Evolutionary conservation across 2,329 filamentous ascomycete genomes (phyloP).

Genomic region (Xylaria sp.): DNA sequence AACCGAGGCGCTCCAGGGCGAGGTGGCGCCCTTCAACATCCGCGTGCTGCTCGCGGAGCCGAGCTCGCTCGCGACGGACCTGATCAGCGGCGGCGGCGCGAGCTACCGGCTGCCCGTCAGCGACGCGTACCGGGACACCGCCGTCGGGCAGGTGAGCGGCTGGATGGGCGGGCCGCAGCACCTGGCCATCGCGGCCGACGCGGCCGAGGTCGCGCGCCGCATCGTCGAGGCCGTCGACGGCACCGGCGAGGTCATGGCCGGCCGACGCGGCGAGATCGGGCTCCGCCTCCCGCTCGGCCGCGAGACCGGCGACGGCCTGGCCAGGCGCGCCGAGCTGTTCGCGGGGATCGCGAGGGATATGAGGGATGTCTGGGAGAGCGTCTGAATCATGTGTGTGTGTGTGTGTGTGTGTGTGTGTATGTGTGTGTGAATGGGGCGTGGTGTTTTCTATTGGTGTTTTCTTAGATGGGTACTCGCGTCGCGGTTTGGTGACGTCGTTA

Average conservation of each 20-base stretch:
- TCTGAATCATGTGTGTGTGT: neutral
- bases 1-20: slow-evolving; percentile 28
- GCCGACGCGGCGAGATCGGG: slow-evolving; percentile 19
- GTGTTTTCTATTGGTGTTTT: too few relatives aligned
- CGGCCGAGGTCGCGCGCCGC: slow-evolving; percentile 21
- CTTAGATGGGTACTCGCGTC: too few relatives aligned
- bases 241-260: slow-evolving; percentile 27
- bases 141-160: slow-evolving; percentile 11
- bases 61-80: slow-evolving; percentile 26
- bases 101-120: slow-evolving; percentile 19
- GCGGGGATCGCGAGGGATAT: slow-evolving; percentile 3
- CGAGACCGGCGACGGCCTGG: slow-evolving; percentile 9
- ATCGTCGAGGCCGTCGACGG: slow-evolving; percentile 32
- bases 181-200: slow-evolving; percentile 3
- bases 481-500: too few relatives aligned
- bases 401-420: neutral
- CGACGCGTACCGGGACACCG: slow-evolving; percentile 26
- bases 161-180: slow-evolving; percentile 2
- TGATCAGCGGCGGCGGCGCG: slow-evolving; percentile 17
- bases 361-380: slow-evolving; percentile 17
- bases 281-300: slow-evolving; percentile 16
- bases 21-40: slow-evolving; percentile 30
- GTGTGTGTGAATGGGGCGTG: neutral
- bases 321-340: slow-evolving; percentile 8
- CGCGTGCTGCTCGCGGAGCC: slow-evolving; percentile 31